Base-by-base conservation (phyloP, 805 yeast species). In the Blastobotrys mokoenaii region DNA sequence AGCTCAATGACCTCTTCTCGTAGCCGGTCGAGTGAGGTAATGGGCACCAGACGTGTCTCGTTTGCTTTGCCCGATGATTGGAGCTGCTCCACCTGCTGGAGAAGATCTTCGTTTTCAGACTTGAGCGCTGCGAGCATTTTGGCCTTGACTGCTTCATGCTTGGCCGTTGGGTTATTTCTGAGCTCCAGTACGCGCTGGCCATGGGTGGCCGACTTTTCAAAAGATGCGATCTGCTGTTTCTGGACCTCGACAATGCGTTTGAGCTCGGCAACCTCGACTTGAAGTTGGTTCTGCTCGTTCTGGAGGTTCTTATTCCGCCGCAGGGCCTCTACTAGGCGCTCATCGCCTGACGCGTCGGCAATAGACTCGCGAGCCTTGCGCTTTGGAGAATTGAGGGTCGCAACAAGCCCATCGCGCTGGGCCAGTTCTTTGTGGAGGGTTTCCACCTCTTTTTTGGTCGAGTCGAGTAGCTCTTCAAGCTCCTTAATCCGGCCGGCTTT, bases 111-210 rank as follows among this genome's bases (percentile, higher is more conserved):
- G 52, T 85, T 86, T 56, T 86, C 94, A 14, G 62, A 62, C 35
- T 71, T 60, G 20, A 87, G 64, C 0, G 71, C 61, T 5, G 72
- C 73, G 14, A 84, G 59, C 45, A 73, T 67, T 34, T 70, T 67
- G 46, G 67, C 70, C 51, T 80, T 81, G 12, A 80, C 67, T n/a
- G 71, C 60, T 57, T 84, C 89, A 51, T 81, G 82, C 12, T 68
- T 68, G 2, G 71, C 45, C 11, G 80, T 71, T 1, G 95, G 94
- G 58, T 82, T 84, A 29, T 76, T 71, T 39, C 80, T 70, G 46
- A 84, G 62, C 59, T 83, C 83, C 11, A 86, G 60, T 1, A 85
- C 70, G 43, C 79, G 71, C 1, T 38, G 49, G 20, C 46, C 43
- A 27, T 43, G 31, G 22, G 34, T 39, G 25, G 43, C 37, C 33